Base-by-base conservation (phyloP, 345 rosid species). In the Reutealis trisperma region DNA sequence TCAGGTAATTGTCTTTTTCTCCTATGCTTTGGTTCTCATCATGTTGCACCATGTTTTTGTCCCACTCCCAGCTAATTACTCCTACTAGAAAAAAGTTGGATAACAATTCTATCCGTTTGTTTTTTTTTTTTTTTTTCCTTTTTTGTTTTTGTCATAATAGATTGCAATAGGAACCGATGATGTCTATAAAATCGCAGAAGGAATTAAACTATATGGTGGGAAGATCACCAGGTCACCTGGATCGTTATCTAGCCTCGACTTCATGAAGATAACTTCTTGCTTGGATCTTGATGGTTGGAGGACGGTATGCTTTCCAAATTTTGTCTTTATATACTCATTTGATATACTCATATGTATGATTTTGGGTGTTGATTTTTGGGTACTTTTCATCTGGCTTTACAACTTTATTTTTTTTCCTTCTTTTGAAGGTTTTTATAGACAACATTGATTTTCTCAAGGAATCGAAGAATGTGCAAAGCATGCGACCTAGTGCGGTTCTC, bases 231-330 rank as follows among this genome's bases (percentile, higher is more conserved):
- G 96, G 77, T 93, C 93, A 73, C 97, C 99, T 73, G 99, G 99
- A 75, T 98, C 99, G 0, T 86, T 93, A 77, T 98, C 97, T 78
- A 97, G 98, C 70, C 91, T 93, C 80, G 91, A 78, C n/a, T n/a
- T n/a, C 82, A 96, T 97, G 63, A 96, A 93, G 88, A 96, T 96
- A 75, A 93, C 96, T 19, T 96, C 97, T 19, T 96, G 98, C 88
- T 84, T 96, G 81, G 98, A 96, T 86, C 97, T 98, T 22, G 98
- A 96, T 70, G 98, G 98, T 75, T 96, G 99, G 99, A 96, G 93
- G 81, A 69, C 99, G 92, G 99, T 96, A 78, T 1, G 72, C 22
- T 55, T 78, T 49, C 22, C 24, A 47, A 13, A 4, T 27, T 71
- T 14, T 14, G 7, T 27, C 55, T 58, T 27, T n/a, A n/a, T 55